Conservation (phyloP, 2,329 filamentous ascomycete species). For the Aspergillus intermedius region DNA sequence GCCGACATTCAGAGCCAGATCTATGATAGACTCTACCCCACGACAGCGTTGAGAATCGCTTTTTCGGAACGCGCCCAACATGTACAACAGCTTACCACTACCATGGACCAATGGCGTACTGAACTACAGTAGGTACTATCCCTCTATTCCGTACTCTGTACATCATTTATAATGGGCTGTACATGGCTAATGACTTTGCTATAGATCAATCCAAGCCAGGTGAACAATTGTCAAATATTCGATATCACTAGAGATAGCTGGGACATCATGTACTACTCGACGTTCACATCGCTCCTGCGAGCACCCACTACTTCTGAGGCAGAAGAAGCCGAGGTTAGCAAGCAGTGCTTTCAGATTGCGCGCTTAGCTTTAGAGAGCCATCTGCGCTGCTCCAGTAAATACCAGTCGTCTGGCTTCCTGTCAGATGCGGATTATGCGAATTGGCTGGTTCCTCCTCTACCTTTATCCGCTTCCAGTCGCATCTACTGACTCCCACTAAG, state of each 20-base stretch:
- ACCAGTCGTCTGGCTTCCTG: conserved; percentile 3
- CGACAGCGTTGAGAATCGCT: conserved; percentile 4
- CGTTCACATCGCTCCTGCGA: conserved; percentile 10
- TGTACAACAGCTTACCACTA: conserved; percentile 5
- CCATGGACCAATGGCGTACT: conserved; percentile 8
- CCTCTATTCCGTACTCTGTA: too few relatives aligned
- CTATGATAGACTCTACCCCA: conserved; percentile 9
- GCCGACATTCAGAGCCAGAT: conserved; percentile 10
- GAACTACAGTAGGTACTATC: conserved; percentile 3
- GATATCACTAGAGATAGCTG: conserved; percentile 9
- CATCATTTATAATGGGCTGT: neutral
- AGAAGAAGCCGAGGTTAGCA: conserved; percentile 7
- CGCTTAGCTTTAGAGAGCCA: conserved; percentile 13
- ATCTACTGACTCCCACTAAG: conserved; percentile 1
- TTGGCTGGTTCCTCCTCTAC: conserved; percentile 8
- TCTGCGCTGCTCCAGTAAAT: conserved; percentile 10
- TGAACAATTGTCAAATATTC: conserved; percentile 8
- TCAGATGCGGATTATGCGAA: conserved; percentile 15
- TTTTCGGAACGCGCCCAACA: conserved; percentile 3
- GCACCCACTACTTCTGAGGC: conserved; percentile 5
- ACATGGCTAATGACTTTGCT: too few relatives aligned
- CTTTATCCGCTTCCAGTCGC: too few relatives aligned
- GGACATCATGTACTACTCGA: conserved; percentile 17
- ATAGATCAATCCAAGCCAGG: conserved; percentile 8
- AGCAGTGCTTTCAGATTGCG: conserved; percentile 13